These are phyloP conservation scores for Pseudogymnoascus sp. DNA, from an alignment of 2,329 filamentous ascomycete genomes.

Conservation along the genomic window DNA sequence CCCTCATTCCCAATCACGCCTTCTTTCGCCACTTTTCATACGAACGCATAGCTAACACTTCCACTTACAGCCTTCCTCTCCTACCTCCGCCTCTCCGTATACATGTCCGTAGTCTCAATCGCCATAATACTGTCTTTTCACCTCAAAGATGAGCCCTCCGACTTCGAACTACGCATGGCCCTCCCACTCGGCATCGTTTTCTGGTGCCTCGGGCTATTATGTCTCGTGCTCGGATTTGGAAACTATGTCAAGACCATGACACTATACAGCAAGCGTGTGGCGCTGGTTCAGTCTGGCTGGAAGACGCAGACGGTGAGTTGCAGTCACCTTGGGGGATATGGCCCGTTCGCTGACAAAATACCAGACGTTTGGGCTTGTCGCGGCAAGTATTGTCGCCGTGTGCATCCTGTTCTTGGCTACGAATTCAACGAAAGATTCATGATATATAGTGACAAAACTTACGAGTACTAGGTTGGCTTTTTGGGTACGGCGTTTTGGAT, in stretches of 20 bases:
- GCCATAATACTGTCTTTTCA: slow-evolving; percentile 94
- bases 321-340: slow-evolving; percentile 1
- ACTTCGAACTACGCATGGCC: slow-evolving; percentile 67
- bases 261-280: slow-evolving; percentile 68
- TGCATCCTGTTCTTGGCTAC: slow-evolving; percentile 54
- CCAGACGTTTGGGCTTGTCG: slow-evolving; percentile 55
- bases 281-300: slow-evolving; percentile 88
- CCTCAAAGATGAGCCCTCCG: slow-evolving; percentile 63
- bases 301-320: slow-evolving; percentile 69
- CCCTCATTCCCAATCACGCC: slow-evolving; percentile 21
- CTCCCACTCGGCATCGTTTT: slow-evolving; percentile 81
- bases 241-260: slow-evolving; percentile 82
- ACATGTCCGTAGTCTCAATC: slow-evolving; percentile 82
- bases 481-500: not conserved
- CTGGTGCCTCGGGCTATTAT: slow-evolving; percentile 74
- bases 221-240: slow-evolving; percentile 65
- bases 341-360: not conserved
- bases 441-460: not conserved
- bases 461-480: not conserved
- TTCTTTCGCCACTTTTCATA: slow-evolving; percentile 55
- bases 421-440: slow-evolving; percentile 22
- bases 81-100: slow-evolving; percentile 80
- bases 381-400: slow-evolving; percentile 55
- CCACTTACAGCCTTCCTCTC: slow-evolving; percentile 74
- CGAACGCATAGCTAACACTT: slow-evolving; percentile 28